Evolutionary conservation across 768 basidiomycete genomes (phyloP).

Genomic region (Paxillus rubicundulus): DNA sequence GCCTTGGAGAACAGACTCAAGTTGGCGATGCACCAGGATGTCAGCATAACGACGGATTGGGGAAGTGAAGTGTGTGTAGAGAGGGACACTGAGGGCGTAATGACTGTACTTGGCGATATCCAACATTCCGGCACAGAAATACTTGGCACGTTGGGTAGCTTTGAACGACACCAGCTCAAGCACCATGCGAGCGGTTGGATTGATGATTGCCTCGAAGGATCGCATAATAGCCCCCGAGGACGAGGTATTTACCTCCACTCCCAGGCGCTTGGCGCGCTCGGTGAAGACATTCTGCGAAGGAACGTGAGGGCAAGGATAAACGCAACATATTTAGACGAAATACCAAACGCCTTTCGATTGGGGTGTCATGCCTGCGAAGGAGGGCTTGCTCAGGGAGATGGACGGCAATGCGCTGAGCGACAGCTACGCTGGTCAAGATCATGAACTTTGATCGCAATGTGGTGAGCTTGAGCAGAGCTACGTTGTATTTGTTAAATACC

Average conservation of each 20-base stretch:
- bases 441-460: constrained; percentile 63
- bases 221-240: constrained; percentile 80
- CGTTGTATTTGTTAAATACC: constrained; percentile 41
- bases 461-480: background rate
- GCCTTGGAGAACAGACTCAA: constrained; percentile 82
- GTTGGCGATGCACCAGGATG: constrained; percentile 91
- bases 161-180: constrained; percentile 83
- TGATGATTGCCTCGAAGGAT: constrained; percentile 71
- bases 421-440: constrained; percentile 85
- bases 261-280: constrained; percentile 81
- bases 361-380: constrained; percentile 89
- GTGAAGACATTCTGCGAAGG: constrained; percentile 61
- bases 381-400: constrained; percentile 97
- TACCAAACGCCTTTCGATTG: constrained; percentile 88
- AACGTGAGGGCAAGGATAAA: constrained; percentile 8
- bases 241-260: constrained; percentile 76
- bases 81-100: constrained; percentile 83
- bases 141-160: constrained; percentile 93
- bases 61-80: constrained; percentile 93
- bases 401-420: constrained; percentile 91
- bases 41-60: constrained; percentile 95
- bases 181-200: constrained; percentile 72
- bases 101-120: constrained; percentile 98
- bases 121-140: constrained; percentile 99
- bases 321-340: background rate